Evolutionary conservation across 768 basidiomycete species (phyloP).

Genomic region (Boletus subparvulus): DNA sequence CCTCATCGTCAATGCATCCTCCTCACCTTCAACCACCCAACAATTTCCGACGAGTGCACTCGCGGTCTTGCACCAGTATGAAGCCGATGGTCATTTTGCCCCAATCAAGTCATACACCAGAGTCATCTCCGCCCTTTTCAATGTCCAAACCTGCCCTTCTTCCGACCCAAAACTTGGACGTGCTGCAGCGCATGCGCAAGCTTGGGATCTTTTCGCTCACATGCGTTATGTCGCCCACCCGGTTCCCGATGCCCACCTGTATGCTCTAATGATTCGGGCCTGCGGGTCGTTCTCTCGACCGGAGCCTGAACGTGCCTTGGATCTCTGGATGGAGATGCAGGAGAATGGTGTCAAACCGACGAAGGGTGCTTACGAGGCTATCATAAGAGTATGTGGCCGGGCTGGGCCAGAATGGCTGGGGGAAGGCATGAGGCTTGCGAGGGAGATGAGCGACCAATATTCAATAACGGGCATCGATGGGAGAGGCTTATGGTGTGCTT

Average conservation of each 20-base stretch:
- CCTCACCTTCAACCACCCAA: slow-evolving; percentile 16
- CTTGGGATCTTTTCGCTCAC: slow-evolving; percentile 93
- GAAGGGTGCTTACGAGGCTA: slow-evolving; percentile 70
- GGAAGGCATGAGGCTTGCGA: slow-evolving; percentile 81
- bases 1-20: slow-evolving; percentile 39
- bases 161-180: slow-evolving; percentile 27
- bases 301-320: slow-evolving; percentile 88
- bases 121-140: slow-evolving; percentile 59
- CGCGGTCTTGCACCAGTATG: slow-evolving; percentile 68
- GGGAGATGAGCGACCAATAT: slow-evolving; percentile 82
- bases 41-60: slow-evolving; percentile 64
- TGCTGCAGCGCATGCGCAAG: slow-evolving; percentile 64
- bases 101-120: slow-evolving; percentile 76
- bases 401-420: slow-evolving; percentile 67
- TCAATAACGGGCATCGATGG: slow-evolving; percentile 36
- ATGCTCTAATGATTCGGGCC: slow-evolving; percentile 83
- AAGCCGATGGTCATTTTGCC: slow-evolving; percentile 57
- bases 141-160: slow-evolving; percentile 37
- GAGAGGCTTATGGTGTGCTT: slow-evolving; percentile 67
- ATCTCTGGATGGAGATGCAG: slow-evolving; percentile 93
- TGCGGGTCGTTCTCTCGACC: slow-evolving; percentile 64
- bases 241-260: slow-evolving; percentile 66
- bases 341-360: slow-evolving; percentile 66
- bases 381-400: slow-evolving; percentile 78
- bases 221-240: slow-evolving; percentile 96